Base-by-base conservation (phyloP, 2,329 filamentous ascomycete genomes). In the Claviceps maximensis region DNA sequence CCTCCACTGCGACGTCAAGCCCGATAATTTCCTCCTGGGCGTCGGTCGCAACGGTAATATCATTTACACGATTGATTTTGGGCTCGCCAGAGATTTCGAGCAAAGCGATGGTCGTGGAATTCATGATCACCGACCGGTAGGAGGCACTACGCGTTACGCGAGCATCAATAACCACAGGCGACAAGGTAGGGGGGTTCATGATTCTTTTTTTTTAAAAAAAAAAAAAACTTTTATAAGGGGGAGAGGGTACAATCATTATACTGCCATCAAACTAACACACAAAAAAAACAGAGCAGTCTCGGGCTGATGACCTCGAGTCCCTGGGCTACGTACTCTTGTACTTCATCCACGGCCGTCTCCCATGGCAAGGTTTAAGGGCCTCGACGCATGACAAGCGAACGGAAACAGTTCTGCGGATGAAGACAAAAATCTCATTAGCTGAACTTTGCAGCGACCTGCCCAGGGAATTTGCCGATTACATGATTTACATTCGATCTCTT, bases 1-100 rank as follows among this genome's bases (percentile, higher is more conserved):
- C 72, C 97, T 97, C 69, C 93, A 98, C 76, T 90, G 93, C 73
- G 93, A 97, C 71, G 97, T 98, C 78, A 98, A 98, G 80, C 93
- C 93, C 29, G 93, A 98, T 78, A 97, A 98, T 80, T 97, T 97
- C 76, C 78, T 97, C 50, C 95, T 97, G 89, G 91, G 91, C 57
- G 96, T 96, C 63, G 93, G 93, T 67, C 97, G 96, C 80, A 88
- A 91, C 66, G 93, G 93, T 60, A 97, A 97, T 75, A 90, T 96
- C 76, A 90, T 98, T 77, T 97, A 97, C 63, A 91, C 96, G 49
- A 97, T 97, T 63, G 93, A 97, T 73, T 98, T 98, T 64, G 93
- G 93, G 78, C 78, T 98, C 60, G 91, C 93, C 67, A 46, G 29
- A 23, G 42, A 55, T 17, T 40, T 47, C 21, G 42, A 42, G 17